These are phyloP conservation scores for Colletotrichum caudatum DNA, from an alignment of 2,329 filamentous ascomycete species.

Conservation along the genomic window DNA sequence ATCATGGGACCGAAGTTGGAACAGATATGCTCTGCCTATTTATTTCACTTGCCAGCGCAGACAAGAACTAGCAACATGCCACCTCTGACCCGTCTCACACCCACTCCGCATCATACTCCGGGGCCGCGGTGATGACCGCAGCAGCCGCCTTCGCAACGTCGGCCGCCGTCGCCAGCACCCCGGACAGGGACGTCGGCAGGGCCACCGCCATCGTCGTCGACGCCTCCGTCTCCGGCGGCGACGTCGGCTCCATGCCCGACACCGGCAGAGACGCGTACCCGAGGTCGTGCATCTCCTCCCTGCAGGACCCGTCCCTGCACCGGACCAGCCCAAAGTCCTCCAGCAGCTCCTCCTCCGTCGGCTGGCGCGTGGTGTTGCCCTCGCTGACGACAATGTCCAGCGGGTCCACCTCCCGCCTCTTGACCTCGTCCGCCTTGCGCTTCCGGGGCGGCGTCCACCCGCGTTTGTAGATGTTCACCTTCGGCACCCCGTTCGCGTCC, in stretches of 20 bases:
- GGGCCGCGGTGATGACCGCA: constrained; percentile 10
- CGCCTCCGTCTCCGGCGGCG: constrained; percentile 11
- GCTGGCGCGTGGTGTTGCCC: constrained; percentile 8
- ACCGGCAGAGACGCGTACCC: constrained; percentile 12
- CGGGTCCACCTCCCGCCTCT: constrained; percentile 11
- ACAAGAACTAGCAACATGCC: constrained; percentile 8
- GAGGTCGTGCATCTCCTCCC: constrained; percentile 8
- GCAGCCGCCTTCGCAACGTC: constrained; percentile 8
- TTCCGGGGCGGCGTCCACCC: constrained; percentile 4
- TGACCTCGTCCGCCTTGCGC: constrained; percentile 8
- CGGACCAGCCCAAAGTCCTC: constrained; percentile 12
- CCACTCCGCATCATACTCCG: constrained; percentile 2
- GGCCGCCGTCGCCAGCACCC: constrained; percentile 10
- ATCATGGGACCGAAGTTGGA: not conserved
- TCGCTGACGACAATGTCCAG: constrained; percentile 10
- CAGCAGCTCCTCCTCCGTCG: constrained; percentile 12
- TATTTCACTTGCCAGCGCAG: constrained; percentile 1
- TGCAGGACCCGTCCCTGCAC: constrained; percentile 10
- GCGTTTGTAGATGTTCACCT: constrained; percentile 9
- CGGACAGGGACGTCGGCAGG: constrained; percentile 9
- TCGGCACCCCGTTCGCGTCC: constrained; percentile 5
- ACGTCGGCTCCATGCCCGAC: constrained; percentile 9
- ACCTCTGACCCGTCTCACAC: constrained; percentile 7
- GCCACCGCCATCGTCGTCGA: constrained; percentile 6
- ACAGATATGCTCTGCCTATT: constrained; percentile 3